A percentile compares a stretch with the other conserved stretches of the same genome.
Evolutionary conservation across 768 basidiomycete genomes (phyloP).

Genomic region (Agaricus blazei): DNA sequence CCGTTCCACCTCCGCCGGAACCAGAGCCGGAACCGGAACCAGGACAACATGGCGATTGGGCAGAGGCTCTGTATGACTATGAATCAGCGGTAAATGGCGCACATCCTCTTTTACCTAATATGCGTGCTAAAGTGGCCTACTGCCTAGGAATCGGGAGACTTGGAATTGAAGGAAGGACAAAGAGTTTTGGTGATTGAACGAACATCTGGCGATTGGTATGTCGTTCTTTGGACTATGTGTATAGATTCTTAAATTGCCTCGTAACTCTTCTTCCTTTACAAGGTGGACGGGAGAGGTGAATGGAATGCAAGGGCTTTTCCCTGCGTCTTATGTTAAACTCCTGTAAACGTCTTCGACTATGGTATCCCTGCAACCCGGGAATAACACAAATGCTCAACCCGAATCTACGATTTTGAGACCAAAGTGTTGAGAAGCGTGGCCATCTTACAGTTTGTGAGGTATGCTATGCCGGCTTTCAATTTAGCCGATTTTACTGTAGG

Average conservation of each 20-base stretch:
- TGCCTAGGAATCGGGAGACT: constrained; percentile 62
- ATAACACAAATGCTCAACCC: too few relatives aligned
- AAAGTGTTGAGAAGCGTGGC: too few relatives aligned
- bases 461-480: too few relatives aligned
- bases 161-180: constrained; percentile 51
- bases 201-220: constrained; percentile 75
- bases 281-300: constrained; percentile 70
- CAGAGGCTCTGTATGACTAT: constrained; percentile 74
- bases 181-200: constrained; percentile 59
- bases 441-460: too few relatives aligned
- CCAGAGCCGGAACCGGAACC: constrained; percentile 30
- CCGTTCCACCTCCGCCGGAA: constrained; percentile 20
- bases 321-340: constrained; percentile 65
- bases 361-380: too few relatives aligned
- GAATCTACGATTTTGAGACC: too few relatives aligned
- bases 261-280: constrained; percentile 8
- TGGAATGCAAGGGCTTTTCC: constrained; percentile 56
- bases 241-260: constrained; percentile 10
- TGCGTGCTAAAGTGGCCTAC: background rate
- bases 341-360: constrained; percentile 25
- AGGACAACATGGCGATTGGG: constrained; percentile 61
- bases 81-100: constrained; percentile 44
- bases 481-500: too few relatives aligned
- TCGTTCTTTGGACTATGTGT: constrained; percentile 6
- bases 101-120: background rate